phyloP scores from a whole-genome alignment of 495 filamentous ascomycete species.

The Astrothelium subdiscretum region DNA sequence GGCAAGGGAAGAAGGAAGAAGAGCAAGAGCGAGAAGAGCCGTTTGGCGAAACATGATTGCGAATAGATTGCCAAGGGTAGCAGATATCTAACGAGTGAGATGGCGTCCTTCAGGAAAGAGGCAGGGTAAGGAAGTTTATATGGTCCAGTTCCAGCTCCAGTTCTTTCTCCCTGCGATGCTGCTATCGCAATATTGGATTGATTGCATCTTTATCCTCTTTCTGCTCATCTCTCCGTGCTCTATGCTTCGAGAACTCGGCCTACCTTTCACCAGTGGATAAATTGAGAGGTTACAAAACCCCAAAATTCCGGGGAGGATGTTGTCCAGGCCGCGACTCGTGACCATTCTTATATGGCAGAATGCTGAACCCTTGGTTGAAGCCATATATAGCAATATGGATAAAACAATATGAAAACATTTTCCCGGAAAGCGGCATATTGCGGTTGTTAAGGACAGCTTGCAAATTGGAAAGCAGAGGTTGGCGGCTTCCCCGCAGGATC shows the following conservation, averaged over 20 bases:
- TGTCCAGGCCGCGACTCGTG: neutral
- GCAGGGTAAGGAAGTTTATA: constrained; percentile 22
- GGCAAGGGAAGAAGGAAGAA: constrained; percentile 34
- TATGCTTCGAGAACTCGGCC: constrained; percentile 1
- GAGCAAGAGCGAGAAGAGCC: constrained; percentile 35
- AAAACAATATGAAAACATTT: constrained; percentile 3
- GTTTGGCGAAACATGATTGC: constrained; percentile 35
- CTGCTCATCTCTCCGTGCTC: neutral
- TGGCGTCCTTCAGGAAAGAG: constrained; percentile 3
- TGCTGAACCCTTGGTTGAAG: neutral
- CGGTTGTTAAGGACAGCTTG: neutral
- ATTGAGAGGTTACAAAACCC: constrained; percentile 6
- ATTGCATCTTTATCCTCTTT: constrained; percentile 1
- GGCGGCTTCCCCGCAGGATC: neutral
- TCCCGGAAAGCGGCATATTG: neutral
- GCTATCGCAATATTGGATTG: constrained; percentile 5
- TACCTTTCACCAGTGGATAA: constrained; percentile 8
- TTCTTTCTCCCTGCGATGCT: neutral
- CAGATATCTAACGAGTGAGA: constrained; percentile 5
- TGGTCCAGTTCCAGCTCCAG: constrained; percentile 13
- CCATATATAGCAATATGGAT: neutral
- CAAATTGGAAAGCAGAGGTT: neutral
- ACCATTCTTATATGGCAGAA: neutral
- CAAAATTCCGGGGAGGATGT: neutral
- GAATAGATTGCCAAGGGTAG: constrained; percentile 12